phyloP scores from a whole-genome alignment of 176 grass and related monocot species.

The barley (Hordeum vulgare) region DNA sequence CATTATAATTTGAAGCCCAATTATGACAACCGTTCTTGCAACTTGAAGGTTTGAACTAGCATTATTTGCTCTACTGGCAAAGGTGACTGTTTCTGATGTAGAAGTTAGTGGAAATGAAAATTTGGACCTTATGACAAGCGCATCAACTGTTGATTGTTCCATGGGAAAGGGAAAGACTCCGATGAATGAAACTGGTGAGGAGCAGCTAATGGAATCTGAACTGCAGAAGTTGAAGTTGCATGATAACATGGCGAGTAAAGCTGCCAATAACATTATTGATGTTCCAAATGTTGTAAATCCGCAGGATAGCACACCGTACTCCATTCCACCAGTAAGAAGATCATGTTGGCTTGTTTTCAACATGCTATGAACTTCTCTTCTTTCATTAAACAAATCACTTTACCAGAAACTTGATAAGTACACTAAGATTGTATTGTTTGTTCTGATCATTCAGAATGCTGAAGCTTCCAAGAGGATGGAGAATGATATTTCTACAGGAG shows the following conservation, averaged over 20 bases:
- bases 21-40: constrained; percentile 18
- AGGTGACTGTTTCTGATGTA: constrained; percentile 51
- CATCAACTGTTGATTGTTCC: constrained; percentile 23
- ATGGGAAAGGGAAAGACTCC: constrained; percentile 43
- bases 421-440: constrained; percentile 27
- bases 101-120: constrained; percentile 42
- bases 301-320: constrained; percentile 24
- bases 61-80: constrained; percentile 76
- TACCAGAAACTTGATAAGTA: background rate
- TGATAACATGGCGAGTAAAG: constrained; percentile 43
- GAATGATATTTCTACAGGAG: constrained; percentile 38
- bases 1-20: background rate
- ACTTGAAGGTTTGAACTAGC: constrained; percentile 95
- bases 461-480: constrained; percentile 41
- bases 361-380: constrained; percentile 8
- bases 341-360: background rate
- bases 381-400: constrained; percentile 4
- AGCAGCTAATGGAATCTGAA: constrained; percentile 53
- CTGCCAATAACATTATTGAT: constrained; percentile 38
- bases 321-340: constrained; percentile 22
- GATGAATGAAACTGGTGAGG: constrained; percentile 31
- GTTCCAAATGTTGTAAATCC: constrained; percentile 45
- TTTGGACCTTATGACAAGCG: constrained; percentile 23
- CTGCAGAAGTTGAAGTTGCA: constrained; percentile 55
- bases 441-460: constrained; percentile 43